A percentile compares a stretch with the other conserved stretches of the same genome.
These are phyloP conservation scores for Aspergillus tanneri DNA, from an alignment of 2,329 filamentous ascomycete species.

Conservation along the genomic window DNA sequence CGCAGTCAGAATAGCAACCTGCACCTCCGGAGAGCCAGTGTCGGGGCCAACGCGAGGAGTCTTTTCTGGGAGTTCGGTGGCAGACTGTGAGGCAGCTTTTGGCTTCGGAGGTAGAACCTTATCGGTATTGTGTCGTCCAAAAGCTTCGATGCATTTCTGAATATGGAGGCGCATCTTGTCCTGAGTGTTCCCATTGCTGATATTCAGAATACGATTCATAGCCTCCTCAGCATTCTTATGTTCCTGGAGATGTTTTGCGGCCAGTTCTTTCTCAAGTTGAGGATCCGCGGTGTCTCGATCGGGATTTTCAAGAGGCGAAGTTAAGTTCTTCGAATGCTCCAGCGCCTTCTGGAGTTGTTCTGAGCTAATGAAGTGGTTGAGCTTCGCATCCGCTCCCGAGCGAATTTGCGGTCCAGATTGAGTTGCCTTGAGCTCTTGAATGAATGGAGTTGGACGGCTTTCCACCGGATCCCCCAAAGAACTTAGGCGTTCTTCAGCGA, in stretches of 20 bases:
- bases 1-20: conserved; percentile 89
- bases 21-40: conserved; percentile 95
- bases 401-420: conserved; percentile 18
- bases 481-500: conserved; percentile 64
- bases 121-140: conserved; percentile 91
- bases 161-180: conserved; percentile 81
- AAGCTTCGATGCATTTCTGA: conserved; percentile 77
- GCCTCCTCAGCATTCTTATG: conserved; percentile 72
- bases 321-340: conserved; percentile 66
- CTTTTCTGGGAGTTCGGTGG: conserved; percentile 41
- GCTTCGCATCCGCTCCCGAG: conserved; percentile 37
- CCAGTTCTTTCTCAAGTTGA: conserved; percentile 38
- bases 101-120: conserved; percentile 61
- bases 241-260: conserved; percentile 50
- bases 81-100: conserved; percentile 44
- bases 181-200: conserved; percentile 74
- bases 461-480: conserved; percentile 74
- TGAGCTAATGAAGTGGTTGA: conserved; percentile 75
- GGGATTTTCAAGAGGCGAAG: conserved; percentile 34
- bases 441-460: conserved; percentile 76
- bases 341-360: conserved; percentile 67
- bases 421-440: conserved; percentile 48
- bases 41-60: conserved; percentile 78
- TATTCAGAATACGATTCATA: conserved; percentile 72
- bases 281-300: conserved; percentile 37